Percentiles rank a stretch among this genome's conserved stretches.
phyloP scores from a whole-genome alignment of 1,284 basidiomycete species.

The Malassezia restricta region DNA sequence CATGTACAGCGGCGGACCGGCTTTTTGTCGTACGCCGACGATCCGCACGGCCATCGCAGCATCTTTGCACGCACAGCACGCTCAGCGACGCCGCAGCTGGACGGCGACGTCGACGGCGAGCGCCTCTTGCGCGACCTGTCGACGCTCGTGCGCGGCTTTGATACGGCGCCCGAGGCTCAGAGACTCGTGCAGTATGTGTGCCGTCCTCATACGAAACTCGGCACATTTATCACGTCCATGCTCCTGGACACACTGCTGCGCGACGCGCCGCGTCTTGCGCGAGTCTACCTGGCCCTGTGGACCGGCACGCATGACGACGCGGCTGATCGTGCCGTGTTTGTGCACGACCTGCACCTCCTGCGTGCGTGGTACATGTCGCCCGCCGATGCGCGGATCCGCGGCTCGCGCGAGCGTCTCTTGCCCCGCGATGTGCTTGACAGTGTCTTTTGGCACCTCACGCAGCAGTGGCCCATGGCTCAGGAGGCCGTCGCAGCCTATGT shows the following conservation, averaged over 20 bases:
- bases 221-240: slow-evolving; percentile 57
- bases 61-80: slow-evolving; percentile 47
- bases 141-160: slow-evolving; percentile 71
- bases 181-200: slow-evolving; percentile 27
- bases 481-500: neutral
- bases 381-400: neutral
- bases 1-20: slow-evolving; percentile 77
- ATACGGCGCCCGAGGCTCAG: slow-evolving; percentile 54
- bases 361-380: neutral
- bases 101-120: slow-evolving; percentile 7
- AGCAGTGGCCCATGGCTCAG: neutral
- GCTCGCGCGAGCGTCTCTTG: slow-evolving; percentile 7
- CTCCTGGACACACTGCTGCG: slow-evolving; percentile 74
- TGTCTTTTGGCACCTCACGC: neutral
- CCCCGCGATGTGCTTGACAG: slow-evolving; percentile 4
- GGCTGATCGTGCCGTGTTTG: neutral
- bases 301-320: slow-evolving; percentile 42
- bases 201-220: neutral
- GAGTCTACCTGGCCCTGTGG: slow-evolving; percentile 62
- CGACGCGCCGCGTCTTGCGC: slow-evolving; percentile 69
- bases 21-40: slow-evolving; percentile 79
- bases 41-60: slow-evolving; percentile 80
- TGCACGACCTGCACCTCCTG: slow-evolving; percentile 1
- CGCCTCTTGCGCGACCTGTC: slow-evolving; percentile 54
- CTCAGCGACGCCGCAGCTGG: slow-evolving; percentile 7